Base-by-base conservation (phyloP, 208 protist genomes). In the Novymonas esmeraldas region DNA sequence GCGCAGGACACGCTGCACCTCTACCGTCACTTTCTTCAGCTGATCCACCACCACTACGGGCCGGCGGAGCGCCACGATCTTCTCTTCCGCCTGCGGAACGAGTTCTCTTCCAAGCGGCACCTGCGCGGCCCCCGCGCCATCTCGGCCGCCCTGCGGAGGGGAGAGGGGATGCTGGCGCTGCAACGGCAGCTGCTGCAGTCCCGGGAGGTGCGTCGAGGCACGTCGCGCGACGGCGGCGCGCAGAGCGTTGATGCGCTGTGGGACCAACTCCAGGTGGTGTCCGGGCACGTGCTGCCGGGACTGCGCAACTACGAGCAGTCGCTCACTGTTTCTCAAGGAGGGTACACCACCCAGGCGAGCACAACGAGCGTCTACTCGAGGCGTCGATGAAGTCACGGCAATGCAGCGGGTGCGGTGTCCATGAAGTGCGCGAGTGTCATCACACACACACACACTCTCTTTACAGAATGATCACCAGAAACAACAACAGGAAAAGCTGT, bases 11-110 rank as follows among this genome's bases (percentile, higher is more conserved):
- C 83, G 0, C 72, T 96, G 16, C 59, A 87, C 45, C 73, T 94
- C 5, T 96, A 96, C 73, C 72, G 79, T 5, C 64, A 83, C 66
- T 93, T 96, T 39, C 81, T 93, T 11, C 81, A 81, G n/a, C 84
- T 94, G 63, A 90, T 96, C 58, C 82, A 93, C 65, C 75, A 78
- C 55, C 60, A 82, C 42, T 76, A 94, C 61, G 68, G 75, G 0
- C 84, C 86, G 0, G 77, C 87, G 66, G 88, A 94, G 56, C 81
- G 84, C 3, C 58, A 60, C 11, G 91, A 94, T 34, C 51, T 92
- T 54, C 75, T 86, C 4, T 92, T 93, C 54, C 85, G 87, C 1
- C 72, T 96, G 41, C 91, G 87, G 39, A 90, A 93, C 38, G 86
- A 94, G 69, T 96, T 94, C 54, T 28, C 69, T 44, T 79, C 78